phyloP scores from a whole-genome alignment of 768 basidiomycete genomes.

The Leccinum ochraceum region DNA sequence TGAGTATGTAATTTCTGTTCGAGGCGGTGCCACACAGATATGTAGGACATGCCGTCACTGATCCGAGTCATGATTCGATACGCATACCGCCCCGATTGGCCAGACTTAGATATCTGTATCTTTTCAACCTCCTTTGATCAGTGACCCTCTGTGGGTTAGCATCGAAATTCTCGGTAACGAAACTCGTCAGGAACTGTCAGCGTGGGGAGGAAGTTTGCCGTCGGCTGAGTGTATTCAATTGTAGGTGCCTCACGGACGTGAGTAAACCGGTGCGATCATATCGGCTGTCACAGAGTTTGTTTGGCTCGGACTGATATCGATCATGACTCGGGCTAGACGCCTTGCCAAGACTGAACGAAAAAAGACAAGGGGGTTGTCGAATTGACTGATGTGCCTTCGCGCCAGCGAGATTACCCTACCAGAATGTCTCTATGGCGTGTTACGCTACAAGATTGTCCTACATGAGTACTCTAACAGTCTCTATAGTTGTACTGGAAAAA shows the following conservation, averaged over 20 bases:
- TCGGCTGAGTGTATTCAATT: neutral
- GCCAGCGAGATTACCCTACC: neutral
- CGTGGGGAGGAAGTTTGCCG: neutral
- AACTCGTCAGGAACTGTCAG: neutral
- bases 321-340: neutral
- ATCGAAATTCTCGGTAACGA: neutral
- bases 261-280: neutral
- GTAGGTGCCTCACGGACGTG: neutral
- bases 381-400: neutral
- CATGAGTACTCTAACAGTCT: neutral
- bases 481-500: neutral
- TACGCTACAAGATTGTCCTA: neutral
- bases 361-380: neutral
- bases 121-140: neutral
- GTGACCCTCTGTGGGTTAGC: neutral
- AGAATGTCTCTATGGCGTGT: neutral
- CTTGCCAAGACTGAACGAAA: neutral
- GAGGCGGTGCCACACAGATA: neutral
- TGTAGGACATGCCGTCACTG: neutral
- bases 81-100: no score
- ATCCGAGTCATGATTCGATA: neutral
- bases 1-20: no score
- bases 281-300: no score
- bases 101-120: neutral
- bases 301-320: neutral